Percentiles rank a stretch among this genome's conserved stretches.
Evolutionary conservation across 2,329 filamentous ascomycete genomes (phyloP).

Genomic region (Capronia americana): DNA sequence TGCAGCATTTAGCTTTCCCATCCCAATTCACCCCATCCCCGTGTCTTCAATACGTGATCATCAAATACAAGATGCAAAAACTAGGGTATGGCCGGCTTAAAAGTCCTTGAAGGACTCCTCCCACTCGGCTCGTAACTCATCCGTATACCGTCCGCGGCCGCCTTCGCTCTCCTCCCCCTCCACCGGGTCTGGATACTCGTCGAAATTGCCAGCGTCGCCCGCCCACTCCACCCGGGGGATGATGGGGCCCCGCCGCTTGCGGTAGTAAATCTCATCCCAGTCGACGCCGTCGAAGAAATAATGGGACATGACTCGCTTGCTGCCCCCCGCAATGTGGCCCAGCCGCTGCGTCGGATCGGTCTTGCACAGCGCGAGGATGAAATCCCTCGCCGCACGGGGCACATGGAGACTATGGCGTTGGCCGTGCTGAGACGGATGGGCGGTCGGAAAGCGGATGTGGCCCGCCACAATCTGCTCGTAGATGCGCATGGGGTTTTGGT

Average conservation of each 20-base stretch:
- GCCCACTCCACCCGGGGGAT: constrained; percentile 65
- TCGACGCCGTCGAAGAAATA: constrained; percentile 67
- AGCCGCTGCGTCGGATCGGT: constrained; percentile 68
- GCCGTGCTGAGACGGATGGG: constrained; percentile 55
- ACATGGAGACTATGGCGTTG: constrained; percentile 38
- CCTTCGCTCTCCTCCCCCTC: constrained; percentile 58
- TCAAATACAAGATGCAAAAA: not conserved
- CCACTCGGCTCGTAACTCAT: constrained; percentile 66
- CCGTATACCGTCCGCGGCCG: constrained; percentile 57
- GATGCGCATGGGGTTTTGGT: constrained; percentile 72
- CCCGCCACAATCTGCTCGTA: constrained; percentile 72
- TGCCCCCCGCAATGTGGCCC: constrained; percentile 67
- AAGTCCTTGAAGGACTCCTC: constrained; percentile 68
- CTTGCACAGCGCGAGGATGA: constrained; percentile 67
- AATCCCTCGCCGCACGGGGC: constrained; percentile 60
- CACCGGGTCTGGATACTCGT: constrained; percentile 65
- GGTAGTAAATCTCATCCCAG: constrained; percentile 68
- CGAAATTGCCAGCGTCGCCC: constrained; percentile 69
- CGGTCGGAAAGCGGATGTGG: constrained; percentile 64
- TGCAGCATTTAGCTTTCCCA: not conserved
- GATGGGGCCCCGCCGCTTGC: constrained; percentile 66
- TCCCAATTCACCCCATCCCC: not conserved
- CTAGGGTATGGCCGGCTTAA: constrained; percentile 41
- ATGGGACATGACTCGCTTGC: constrained; percentile 64
- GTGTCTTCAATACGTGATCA: not conserved